Percentiles rank a stretch among this genome's conserved stretches.
Conservation (phyloP, 345 rosid genomes). For the Geranium brycei region DNA sequence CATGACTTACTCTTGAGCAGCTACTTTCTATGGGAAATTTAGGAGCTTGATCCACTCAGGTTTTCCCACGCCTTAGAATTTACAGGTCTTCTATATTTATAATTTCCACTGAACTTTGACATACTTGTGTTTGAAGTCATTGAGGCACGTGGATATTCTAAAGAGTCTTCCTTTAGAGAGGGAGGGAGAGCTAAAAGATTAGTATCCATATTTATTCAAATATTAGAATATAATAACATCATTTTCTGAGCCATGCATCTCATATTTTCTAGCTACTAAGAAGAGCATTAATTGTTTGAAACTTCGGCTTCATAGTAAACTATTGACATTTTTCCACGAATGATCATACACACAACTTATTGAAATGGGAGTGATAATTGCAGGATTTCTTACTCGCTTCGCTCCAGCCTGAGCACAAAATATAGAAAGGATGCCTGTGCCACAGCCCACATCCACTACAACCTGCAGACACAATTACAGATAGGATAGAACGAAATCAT, state of each 20-base stretch:
- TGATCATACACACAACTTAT: background rate
- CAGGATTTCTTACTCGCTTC: constrained; percentile 45
- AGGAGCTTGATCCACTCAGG: too few relatives aligned
- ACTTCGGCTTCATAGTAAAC: background rate
- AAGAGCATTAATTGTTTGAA: background rate
- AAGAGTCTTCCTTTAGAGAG: background rate
- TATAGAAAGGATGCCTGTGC: constrained; percentile 93
- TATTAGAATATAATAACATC: background rate
- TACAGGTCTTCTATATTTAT: background rate
- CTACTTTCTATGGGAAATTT: too few relatives aligned
- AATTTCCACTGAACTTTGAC: background rate
- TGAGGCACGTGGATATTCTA: background rate
- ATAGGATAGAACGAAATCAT: constrained; percentile 11
- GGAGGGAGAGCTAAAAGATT: background rate
- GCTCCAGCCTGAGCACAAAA: constrained; percentile 99
- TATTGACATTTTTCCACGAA: too few relatives aligned
- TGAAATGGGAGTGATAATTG: background rate
- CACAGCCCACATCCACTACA: constrained; percentile 98
- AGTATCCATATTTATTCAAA: too few relatives aligned
- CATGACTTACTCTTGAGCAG: too few relatives aligned
- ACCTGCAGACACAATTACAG: constrained; percentile 38
- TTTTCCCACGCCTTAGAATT: background rate
- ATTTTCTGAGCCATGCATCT: background rate
- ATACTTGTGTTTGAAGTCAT: background rate
- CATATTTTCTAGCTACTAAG: background rate